phyloP scores from a whole-genome alignment of 192 early-diverging fungal genomes.

The Geranomyces michiganensis region DNA sequence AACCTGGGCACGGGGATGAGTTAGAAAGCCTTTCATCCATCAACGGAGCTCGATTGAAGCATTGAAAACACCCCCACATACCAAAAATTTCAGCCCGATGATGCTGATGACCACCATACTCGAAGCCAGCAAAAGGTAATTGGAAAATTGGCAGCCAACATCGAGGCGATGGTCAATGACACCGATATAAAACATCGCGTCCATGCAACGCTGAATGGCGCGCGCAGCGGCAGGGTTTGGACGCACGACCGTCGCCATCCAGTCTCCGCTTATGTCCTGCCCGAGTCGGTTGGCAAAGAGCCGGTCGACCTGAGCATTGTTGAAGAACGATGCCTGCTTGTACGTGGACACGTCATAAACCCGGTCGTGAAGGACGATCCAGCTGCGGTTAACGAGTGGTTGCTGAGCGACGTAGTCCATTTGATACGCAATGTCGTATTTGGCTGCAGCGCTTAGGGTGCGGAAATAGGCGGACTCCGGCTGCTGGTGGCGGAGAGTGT shows the following conservation, averaged over 20 bases:
- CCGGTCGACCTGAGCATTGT: not conserved
- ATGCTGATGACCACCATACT: slow-evolving; percentile 71
- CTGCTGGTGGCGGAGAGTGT: not conserved
- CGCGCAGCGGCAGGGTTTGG: slow-evolving; percentile 18
- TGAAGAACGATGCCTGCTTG: slow-evolving; percentile 25
- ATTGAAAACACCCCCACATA: no score
- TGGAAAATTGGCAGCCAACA: slow-evolving; percentile 75
- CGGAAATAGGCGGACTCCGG: slow-evolving; percentile 7
- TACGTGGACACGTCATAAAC: slow-evolving; percentile 48
- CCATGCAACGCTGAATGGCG: slow-evolving; percentile 70
- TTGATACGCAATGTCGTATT: slow-evolving; percentile 30
- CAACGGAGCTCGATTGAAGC: no score
- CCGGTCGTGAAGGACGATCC: slow-evolving; percentile 43
- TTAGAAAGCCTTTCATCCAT: no score
- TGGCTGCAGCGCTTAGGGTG: not conserved
- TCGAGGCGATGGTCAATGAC: slow-evolving; percentile 75
- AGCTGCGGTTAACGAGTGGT: slow-evolving; percentile 28
- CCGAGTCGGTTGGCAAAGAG: slow-evolving; percentile 16
- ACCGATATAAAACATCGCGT: slow-evolving; percentile 79
- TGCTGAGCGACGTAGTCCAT: slow-evolving; percentile 26
- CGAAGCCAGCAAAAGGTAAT: slow-evolving; percentile 77
- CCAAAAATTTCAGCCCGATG: slow-evolving; percentile 86
- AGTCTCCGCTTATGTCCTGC: slow-evolving; percentile 27
- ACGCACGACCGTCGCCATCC: slow-evolving; percentile 19
- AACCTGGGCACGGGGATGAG: slow-evolving; percentile 47